A percentile compares a stretch with the other conserved stretches of the same genome.
Conservation (phyloP, 73 alveolate species). For the Blepharisma japonicum region DNA sequence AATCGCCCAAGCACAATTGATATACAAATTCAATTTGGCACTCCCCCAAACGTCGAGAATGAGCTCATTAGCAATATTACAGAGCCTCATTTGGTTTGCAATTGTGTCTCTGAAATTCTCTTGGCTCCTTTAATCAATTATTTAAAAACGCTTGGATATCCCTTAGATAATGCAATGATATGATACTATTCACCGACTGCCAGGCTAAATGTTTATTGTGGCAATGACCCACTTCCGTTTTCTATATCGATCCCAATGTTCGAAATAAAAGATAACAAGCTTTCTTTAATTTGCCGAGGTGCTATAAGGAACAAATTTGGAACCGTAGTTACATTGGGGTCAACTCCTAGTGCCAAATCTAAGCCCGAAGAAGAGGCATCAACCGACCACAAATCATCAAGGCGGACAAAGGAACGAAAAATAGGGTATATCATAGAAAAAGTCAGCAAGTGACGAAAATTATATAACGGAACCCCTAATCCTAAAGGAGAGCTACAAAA, state of each 20-base stretch:
- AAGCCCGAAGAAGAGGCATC: constrained; percentile 13
- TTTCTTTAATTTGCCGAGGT: constrained; percentile 16
- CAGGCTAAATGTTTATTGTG: constrained; percentile 46
- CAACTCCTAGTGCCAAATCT: not conserved
- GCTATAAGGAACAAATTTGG: constrained; percentile 24
- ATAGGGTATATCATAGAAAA: constrained; percentile 94
- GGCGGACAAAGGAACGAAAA: constrained; percentile 95
- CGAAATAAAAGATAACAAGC: not conserved
- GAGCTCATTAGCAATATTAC: not conserved
- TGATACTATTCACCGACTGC: constrained; percentile 43
- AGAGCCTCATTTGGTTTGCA: constrained; percentile 14
- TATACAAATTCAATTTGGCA: not conserved
- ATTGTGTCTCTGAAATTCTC: not conserved
- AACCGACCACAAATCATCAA: constrained; percentile 2
- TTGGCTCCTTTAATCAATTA: constrained; percentile 30
- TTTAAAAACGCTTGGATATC: constrained; percentile 49
- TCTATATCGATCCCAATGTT: constrained; percentile 27
- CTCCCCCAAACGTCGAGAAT: not conserved
- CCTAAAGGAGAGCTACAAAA: constrained; percentile 54
- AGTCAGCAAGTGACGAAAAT: constrained; percentile 94
- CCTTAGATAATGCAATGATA: constrained; percentile 49
- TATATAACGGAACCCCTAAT: constrained; percentile 88
- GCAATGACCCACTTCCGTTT: constrained; percentile 56
- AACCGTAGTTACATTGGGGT: constrained; percentile 6
- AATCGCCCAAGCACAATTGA: not conserved